phyloP scores from a whole-genome alignment of 495 filamentous ascomycete species.

The Hyaloscypha bicolor region DNA sequence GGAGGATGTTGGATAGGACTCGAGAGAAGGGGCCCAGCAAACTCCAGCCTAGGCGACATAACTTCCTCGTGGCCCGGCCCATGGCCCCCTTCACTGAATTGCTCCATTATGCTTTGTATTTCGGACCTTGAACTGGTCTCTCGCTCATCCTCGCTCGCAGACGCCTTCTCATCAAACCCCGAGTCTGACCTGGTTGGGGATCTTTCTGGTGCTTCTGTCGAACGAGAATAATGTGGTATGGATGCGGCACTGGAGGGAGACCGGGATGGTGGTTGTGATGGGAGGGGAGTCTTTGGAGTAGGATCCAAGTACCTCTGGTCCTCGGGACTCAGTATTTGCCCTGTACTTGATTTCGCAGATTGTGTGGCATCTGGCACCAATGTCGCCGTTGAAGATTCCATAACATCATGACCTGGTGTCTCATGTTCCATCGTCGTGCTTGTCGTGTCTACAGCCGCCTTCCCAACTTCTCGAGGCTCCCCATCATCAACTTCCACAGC shows the following conservation, averaged over 20 bases:
- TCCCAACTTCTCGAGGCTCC: not conserved
- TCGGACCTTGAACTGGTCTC: slow-evolving; percentile 77
- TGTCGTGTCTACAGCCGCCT: not conserved
- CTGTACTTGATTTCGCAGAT: not conserved
- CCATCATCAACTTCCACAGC: not conserved
- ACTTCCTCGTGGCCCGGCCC: slow-evolving; percentile 72
- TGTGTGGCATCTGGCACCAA: slow-evolving; percentile 34
- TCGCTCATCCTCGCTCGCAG: slow-evolving; percentile 54
- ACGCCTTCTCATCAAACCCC: slow-evolving; percentile 54
- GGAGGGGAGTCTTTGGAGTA: slow-evolving; percentile 61
- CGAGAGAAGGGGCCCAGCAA: slow-evolving; percentile 68
- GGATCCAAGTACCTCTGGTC: slow-evolving; percentile 63
- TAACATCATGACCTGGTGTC: slow-evolving; percentile 36
- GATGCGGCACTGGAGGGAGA: slow-evolving; percentile 47
- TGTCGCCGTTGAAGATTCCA: slow-evolving; percentile 56
- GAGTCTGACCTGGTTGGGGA: slow-evolving; percentile 62
- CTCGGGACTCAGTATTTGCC: slow-evolving; percentile 7
- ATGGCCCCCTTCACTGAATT: slow-evolving; percentile 68
- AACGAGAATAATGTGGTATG: slow-evolving; percentile 35
- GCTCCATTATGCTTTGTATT: slow-evolving; percentile 96
- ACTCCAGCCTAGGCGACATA: slow-evolving; percentile 77
- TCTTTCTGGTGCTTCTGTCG: slow-evolving; percentile 43
- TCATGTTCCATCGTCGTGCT: not conserved
- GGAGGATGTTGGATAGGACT: slow-evolving; percentile 72
- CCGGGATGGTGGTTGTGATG: slow-evolving; percentile 45